Evolutionary conservation across 441 rosid species (phyloP), one percentile per base, ranked within the genome.

Genomic region (Brassica balearica): DNA sequence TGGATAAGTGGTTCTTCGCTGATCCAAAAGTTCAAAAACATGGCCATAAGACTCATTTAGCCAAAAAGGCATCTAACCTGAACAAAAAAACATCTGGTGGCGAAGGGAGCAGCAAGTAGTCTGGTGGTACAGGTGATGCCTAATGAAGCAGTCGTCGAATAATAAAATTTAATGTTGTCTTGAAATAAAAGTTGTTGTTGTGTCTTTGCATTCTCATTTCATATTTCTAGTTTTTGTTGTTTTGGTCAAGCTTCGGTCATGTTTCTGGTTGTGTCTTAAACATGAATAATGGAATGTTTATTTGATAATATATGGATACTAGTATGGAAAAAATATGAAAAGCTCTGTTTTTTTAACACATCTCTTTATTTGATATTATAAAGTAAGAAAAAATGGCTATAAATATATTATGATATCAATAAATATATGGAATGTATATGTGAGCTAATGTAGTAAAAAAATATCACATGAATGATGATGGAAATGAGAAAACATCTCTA

Each of bases 131-230:
- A 34, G 53, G 20, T 4, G 32, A 58, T 70, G 34, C 53, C 34
- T 70, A 58, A 56, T 70, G 74, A 56, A 69, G 73, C 17, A 29
- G 8, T 32, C 29, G 19, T 29, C 11, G 51, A 56, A 56, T 25
- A 34, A 53, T 8, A 53, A n/a, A 15, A 4, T 27, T 2, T 36
- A 29, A 6, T 48, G 46, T 69, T 36, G 61, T 69, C 38, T 27
- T 69, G 46, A 53, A 51, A 70, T 56, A 5, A 32, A 53, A 25
- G 2, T 43, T 6, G 17, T 68, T 68, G 59, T 68, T 25, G 72
- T 68, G 72, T 55, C 29, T 55, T n/a, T 48, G 55, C 55, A n/a
- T 55, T 2, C 48, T 27, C 29, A 15, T 70, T 56, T 32, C 19
- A 11, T 55, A 32, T 69, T 55, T 69, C 64, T 55, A 5, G 22